Base-by-base conservation (phyloP, 2,329 filamentous ascomycete genomes). In the Fulvia fulva region DNA sequence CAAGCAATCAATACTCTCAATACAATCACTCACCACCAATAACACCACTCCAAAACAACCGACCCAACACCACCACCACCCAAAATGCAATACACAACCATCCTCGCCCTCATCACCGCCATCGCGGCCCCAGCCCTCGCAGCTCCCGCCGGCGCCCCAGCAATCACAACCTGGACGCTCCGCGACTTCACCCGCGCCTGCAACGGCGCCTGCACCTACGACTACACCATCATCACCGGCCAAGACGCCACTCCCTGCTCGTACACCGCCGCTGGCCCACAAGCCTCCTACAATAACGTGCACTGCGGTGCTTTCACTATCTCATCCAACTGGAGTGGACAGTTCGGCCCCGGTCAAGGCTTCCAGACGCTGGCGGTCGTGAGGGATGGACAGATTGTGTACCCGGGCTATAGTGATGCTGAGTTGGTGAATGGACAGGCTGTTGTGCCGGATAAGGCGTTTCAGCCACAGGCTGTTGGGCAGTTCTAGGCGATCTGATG, bases 391-490 rank as follows among this genome's bases (percentile, higher is more conserved):
- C 55, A 57, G 55, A 57, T 57, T 23, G 37, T 61, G 32, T 66
- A 66, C 45, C 62, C 62, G 14, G 60, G 58, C 26, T 66, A 66
- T 47, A 65, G 55, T 6, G 64, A 66, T 19, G 52, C 44, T 22
- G 57, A 65, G 57, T 26, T 66, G 9, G 59, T 32, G 1, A 57
- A 47, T 12, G 58, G 56, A 19, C 22, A 58, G 44, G 56, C 56
- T 21, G 64, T 66, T 41, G 59, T 55, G 55, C 64, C 63, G 16
- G 59, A 65, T 46, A 61, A 66, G 63, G 65, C 62, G 60, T 64
- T 65, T 55, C 34, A 7, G 34, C 34, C 34, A 41, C 34, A 41
- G 34, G 12, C 34, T 7, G 34, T 41, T 9, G n/a, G n/a, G n/a
- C n/a, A n/a, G 3, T 14, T 34, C 16, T 11, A 30, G 12, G 5